phyloP scores from a whole-genome alignment of 2,329 filamentous ascomycete genomes.

The Talaromyces rugulosus region DNA sequence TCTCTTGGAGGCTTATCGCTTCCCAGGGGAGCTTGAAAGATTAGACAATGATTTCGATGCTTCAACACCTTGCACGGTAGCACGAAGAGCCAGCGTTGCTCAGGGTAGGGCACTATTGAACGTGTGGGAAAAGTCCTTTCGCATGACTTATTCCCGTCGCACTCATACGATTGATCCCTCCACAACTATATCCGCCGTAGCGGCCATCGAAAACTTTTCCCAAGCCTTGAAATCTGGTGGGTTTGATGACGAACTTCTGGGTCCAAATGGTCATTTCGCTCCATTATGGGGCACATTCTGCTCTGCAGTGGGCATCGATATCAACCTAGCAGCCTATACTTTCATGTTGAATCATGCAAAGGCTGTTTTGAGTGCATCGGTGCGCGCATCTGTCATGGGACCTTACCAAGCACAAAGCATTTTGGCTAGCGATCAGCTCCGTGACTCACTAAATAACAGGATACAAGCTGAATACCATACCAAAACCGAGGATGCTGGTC shows the following conservation, averaged over 20 bases:
- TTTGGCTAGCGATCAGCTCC: slow-evolving; percentile 51
- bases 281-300: slow-evolving; percentile 59
- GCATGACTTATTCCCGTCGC: slow-evolving; percentile 25
- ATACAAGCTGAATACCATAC: slow-evolving; percentile 48
- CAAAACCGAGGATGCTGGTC: slow-evolving; percentile 53
- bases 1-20: slow-evolving; percentile 52
- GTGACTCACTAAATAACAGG: slow-evolving; percentile 47
- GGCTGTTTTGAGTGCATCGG: slow-evolving; percentile 58
- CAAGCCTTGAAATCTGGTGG: slow-evolving; percentile 32
- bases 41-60: slow-evolving; percentile 63
- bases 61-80: slow-evolving; percentile 59
- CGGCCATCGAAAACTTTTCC: slow-evolving; percentile 35
- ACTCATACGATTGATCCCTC: slow-evolving; percentile 11
- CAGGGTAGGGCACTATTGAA: slow-evolving; percentile 57
- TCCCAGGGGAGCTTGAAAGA: slow-evolving; percentile 45
- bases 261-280: slow-evolving; percentile 53
- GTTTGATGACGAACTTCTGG: slow-evolving; percentile 21
- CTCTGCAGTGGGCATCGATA: slow-evolving; percentile 48
- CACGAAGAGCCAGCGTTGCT: slow-evolving; percentile 56
- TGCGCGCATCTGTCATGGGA: slow-evolving; percentile 61
- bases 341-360: slow-evolving; percentile 63
- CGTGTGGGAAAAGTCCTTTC: slow-evolving; percentile 57
- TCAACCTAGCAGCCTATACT: slow-evolving; percentile 54
- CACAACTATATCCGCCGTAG: slow-evolving; percentile 18
- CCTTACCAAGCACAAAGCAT: slow-evolving; percentile 61